Conservation (phyloP, 2,329 filamentous ascomycete genomes). For the Thelonectria rubi region DNA sequence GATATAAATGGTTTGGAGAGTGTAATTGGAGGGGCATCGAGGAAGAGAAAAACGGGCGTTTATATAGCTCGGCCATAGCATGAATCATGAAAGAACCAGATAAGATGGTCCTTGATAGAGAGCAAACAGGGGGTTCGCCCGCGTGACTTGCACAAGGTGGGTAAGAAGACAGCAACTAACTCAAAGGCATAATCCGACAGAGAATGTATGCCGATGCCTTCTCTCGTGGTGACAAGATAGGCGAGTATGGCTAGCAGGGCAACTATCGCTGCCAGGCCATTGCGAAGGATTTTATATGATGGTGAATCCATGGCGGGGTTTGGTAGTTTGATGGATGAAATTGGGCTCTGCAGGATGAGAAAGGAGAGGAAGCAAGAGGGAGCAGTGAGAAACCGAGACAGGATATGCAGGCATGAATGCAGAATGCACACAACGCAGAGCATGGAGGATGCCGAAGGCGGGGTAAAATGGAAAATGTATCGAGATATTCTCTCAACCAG, state of each 20-base stretch:
- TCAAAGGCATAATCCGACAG: conserved; percentile 10
- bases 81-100: not conserved
- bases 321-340: too few relatives aligned
- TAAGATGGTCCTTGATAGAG: not conserved
- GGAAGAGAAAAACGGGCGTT: not conserved
- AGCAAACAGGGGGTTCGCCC: not conserved
- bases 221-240: conserved; percentile 26
- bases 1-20: too few relatives aligned
- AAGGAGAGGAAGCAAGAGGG: not conserved
- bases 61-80: too few relatives aligned
- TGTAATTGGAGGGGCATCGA: not conserved
- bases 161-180: conserved; percentile 23
- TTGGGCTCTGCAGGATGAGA: not conserved
- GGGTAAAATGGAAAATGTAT: conserved; percentile 15
- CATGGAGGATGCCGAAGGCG: conserved; percentile 22
- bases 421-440: not conserved
- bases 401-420: not conserved
- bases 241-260: conserved; percentile 35
- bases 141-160: not conserved
- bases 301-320: conserved; percentile 10
- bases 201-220: conserved; percentile 21
- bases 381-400: not conserved
- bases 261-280: conserved; percentile 34
- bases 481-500: conserved; percentile 18
- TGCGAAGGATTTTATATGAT: conserved; percentile 28